Conservation (phyloP, 192 early-diverging fungal species). For the Globomyces pollinis-pini region DNA sequence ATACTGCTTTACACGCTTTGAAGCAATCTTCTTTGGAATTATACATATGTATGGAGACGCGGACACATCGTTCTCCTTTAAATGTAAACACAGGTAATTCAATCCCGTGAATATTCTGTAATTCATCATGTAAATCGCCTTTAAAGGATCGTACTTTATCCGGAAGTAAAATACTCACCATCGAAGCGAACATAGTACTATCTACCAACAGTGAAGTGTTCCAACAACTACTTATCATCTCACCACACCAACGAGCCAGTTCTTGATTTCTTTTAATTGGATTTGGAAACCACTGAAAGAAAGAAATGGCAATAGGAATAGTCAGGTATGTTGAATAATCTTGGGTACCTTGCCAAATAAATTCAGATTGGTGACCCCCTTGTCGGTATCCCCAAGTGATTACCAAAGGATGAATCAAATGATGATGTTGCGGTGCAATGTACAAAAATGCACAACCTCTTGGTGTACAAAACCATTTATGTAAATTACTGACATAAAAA, state of each 20-base stretch:
- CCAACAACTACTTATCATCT: constrained; percentile 20
- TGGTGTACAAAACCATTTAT: constrained; percentile 35
- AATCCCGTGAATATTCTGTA: constrained; percentile 14
- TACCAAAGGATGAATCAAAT: constrained; percentile 10
- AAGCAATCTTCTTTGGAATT: constrained; percentile 22
- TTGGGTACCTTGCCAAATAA: constrained; percentile 42
- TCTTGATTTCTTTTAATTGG: constrained; percentile 18
- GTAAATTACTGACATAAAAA: constrained; percentile 37
- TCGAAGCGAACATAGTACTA: background rate
- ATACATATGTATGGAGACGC: constrained; percentile 34
- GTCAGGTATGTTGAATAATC: constrained; percentile 23
- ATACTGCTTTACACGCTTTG: constrained; percentile 15
- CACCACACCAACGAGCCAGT: constrained; percentile 18
- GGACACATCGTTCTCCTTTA: constrained; percentile 13
- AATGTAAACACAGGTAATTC: constrained; percentile 36
- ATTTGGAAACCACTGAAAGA: constrained; percentile 16
- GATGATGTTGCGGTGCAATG: constrained; percentile 12
- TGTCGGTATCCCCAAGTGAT: constrained; percentile 8
- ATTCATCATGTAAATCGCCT: constrained; percentile 18
- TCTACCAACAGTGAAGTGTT: constrained; percentile 13
- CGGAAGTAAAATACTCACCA: background rate
- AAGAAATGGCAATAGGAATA: constrained; percentile 8
- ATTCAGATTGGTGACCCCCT: constrained; percentile 20
- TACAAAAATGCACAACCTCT: constrained; percentile 26
- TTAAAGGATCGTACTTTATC: background rate